Base-by-base conservation (phyloP, 345 rosid species). In the Brassica incana region DNA sequence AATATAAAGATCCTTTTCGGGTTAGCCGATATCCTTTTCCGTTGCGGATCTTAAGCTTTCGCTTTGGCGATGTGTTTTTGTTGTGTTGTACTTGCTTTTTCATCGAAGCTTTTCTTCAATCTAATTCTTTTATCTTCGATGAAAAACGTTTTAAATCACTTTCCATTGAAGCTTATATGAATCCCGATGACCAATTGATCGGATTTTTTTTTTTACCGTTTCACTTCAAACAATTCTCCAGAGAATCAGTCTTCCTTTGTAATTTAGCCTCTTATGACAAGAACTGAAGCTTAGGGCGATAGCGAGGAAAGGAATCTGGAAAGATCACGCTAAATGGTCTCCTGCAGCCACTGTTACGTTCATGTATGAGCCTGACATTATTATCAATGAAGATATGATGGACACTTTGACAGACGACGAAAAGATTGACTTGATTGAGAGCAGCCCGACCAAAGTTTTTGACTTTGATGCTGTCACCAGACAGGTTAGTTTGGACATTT, bases 261-360 rank as follows among this genome's bases (percentile, higher is more conserved):
- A 2, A 9, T 43, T 43, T 43, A 43, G 50, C 50, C 50, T 43
- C 10, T 43, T 3, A 9, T 10, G 98, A 69, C 97, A 91, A 84
- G 98, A 95, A 54, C 36, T 95, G 80, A 90, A 86, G 82, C 89
- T 95, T 69, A 88, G 97, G 79, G 98, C 97, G 5, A 95, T 95
- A 43, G 99, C 98, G 0, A 87, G 99, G 77, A 93, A 95, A 85
- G 98, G 99, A 27, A 95, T 95, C 4, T 96, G 94, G 43, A 95
- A 93, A 84, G 98, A 95, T 89, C 98, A 95, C 58, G 98, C 98
- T 0, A 93, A 95, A 80, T 93, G 98, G 98, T 93, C 98, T 33
- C 99, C 99, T 32, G 98, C 99, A 7, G 99, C 99, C n/a, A 93
- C 99, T 36, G 98, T 93, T 14, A 93, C 99, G 61, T 91, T 95